Conservation (phyloP, 306 rosid genomes). For the Rubus idaeus region DNA sequence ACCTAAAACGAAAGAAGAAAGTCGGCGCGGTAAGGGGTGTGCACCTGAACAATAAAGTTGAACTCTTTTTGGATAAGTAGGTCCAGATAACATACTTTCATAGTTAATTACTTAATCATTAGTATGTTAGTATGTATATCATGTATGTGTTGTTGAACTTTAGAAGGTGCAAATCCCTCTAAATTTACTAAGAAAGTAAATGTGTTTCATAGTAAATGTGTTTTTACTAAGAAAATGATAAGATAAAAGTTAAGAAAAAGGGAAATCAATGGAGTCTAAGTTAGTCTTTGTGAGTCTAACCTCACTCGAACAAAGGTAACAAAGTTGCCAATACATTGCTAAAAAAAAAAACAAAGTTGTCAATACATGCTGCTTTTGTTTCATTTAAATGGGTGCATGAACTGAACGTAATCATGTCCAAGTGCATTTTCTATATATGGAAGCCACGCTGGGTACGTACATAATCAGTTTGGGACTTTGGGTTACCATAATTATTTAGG, state of each 20-base stretch:
- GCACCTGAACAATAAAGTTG: neutral
- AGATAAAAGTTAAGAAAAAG: neutral
- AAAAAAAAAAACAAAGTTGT: too few species aligned
- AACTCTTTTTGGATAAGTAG: neutral
- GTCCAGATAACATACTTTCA: neutral
- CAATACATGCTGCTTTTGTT: neutral
- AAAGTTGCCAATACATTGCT: too few species aligned
- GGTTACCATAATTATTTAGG: too few species aligned
- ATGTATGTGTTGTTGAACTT: neutral
- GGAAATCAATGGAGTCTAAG: neutral
- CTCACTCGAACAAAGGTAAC: neutral
- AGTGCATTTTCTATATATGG: too few species aligned
- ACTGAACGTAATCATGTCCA: neutral
- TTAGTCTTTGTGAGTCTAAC: neutral
- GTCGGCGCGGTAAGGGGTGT: too few species aligned
- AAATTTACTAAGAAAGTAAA: too few species aligned
- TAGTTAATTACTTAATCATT: neutral
- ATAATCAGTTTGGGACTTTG: too few species aligned
- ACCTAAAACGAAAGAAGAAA: too few species aligned
- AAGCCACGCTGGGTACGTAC: too few species aligned
- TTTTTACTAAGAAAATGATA: neutral
- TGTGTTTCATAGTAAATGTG: too few species aligned
- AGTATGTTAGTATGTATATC: too few species aligned
- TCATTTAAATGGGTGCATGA: neutral
- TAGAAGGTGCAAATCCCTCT: neutral